Conservation (phyloP, 805 yeast genomes). For the Hanseniaspora taiwanica region DNA sequence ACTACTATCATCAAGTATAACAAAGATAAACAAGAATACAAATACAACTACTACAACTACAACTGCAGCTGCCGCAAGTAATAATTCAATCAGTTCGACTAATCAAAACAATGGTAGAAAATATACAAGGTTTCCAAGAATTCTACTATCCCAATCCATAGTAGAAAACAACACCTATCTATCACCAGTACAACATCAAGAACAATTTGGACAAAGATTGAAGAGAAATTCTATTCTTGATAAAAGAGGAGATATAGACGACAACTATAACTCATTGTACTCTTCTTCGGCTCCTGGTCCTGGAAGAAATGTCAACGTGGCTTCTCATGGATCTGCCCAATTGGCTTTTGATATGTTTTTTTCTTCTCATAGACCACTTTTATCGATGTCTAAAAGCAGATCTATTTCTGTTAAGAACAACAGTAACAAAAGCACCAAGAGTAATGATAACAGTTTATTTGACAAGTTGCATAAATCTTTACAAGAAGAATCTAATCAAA, state of each 20-base stretch:
- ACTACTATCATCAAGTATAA: neutral
- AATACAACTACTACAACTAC: neutral
- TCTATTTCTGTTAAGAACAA: no score
- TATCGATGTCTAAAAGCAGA: no score
- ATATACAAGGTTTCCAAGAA: neutral
- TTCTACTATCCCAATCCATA: neutral
- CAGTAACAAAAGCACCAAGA: no score
- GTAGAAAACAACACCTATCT: neutral
- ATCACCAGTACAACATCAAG: neutral
- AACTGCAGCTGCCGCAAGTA: neutral
- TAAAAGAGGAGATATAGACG: neutral
- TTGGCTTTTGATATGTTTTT: neutral
- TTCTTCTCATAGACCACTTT: neutral
- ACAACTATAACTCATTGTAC: neutral
- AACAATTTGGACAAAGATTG: neutral
- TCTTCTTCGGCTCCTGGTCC: neutral
- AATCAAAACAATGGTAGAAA: neutral
- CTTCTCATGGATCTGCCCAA: neutral
- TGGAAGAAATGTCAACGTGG: neutral
- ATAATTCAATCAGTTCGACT: neutral
- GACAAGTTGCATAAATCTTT: no score
- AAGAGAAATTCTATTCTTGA: neutral
- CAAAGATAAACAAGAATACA: neutral
- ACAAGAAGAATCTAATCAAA: no score
- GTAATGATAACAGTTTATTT: no score